Base-by-base conservation (phyloP, 2,329 filamentous ascomycete species). In the Uncinocarpus reesii region DNA sequence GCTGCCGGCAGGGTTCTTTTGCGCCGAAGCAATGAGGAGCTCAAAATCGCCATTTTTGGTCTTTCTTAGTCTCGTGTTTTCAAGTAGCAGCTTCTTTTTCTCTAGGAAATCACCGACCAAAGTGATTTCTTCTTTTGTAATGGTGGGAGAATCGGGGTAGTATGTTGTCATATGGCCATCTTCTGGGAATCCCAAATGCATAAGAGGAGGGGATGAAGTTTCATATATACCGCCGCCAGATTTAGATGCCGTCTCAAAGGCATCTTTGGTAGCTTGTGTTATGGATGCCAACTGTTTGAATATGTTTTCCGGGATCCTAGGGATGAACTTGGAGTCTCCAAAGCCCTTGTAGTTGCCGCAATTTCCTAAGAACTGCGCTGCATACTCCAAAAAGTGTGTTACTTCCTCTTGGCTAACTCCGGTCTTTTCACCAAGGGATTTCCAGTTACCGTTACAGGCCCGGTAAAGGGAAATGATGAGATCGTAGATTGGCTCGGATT, bases 261-360 rank as follows among this genome's bases (percentile, higher is more conserved):
- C 75, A 53, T 74, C 72, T 59, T 77, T 71, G 5, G 83, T 78
- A 46, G 83, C 78, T 2, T 77, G 67, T 0, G 67, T 69, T 13
- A 76, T 73, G 13, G 73, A 71, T 37, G 82, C 81, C 28, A 90
- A 71, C 52, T 81, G 76, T 43, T 78, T 74, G 51, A 89, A 75
- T 4, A 74, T 76, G 50, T 77, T 75, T 56, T 80, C 75, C 5
- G 75, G 71, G 59, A 84, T 79, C 56, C 84, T 75, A 1, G 86
- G 86, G 49, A 92, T 76, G 61, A 92, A 89, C 63, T 92, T 92
- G 58, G 82, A 78, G 65, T 92, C 85, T 36, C 86, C 86, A 59
- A 89, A 90, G 57, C 83, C 84, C 70, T 90, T 90, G 70, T 90
- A 92, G 66, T 92, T 92, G 54, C 86, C 84, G 53, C 75, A 75